phyloP scores from a whole-genome alignment of 148 eudicot genomes.

The Diospyros kaki region DNA sequence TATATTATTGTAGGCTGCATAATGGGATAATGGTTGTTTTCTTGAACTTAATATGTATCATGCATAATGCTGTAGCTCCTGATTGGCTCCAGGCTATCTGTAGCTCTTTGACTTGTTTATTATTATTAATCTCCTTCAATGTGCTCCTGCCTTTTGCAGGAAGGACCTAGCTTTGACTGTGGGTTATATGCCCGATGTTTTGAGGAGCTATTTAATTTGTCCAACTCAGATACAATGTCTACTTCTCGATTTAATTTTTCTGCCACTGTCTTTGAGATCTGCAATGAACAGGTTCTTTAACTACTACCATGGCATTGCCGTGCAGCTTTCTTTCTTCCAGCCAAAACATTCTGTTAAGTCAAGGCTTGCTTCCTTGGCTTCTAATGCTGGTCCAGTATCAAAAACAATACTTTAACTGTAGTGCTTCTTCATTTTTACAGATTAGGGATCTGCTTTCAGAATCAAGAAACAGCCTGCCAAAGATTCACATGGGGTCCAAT shows the following conservation, averaged over 20 bases:
- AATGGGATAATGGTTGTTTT: neutral
- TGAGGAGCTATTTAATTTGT: conserved; percentile 96
- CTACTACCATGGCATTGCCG: conserved; percentile 16
- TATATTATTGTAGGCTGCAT: too few relatives aligned
- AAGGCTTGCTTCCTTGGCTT: neutral
- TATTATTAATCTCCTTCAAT: neutral
- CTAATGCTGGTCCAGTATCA: neutral
- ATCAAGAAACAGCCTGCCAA: conserved; percentile 49
- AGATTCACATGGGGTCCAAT: conserved; percentile 65
- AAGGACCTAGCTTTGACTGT: conserved; percentile 97
- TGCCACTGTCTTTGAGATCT: conserved; percentile 68
- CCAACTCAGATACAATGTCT: conserved; percentile 76
- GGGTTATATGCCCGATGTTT: conserved; percentile 93
- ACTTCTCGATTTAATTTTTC: conserved; percentile 74
- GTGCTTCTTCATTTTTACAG: conserved; percentile 29
- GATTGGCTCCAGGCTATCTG: neutral
- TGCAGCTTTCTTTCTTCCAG: neutral
- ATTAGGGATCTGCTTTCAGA: conserved; percentile 71
- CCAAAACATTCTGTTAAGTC: neutral
- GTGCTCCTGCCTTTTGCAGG: conserved; percentile 48
- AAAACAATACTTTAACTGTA: conserved; percentile 9
- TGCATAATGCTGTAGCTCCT: neutral
- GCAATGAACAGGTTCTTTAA: conserved; percentile 79
- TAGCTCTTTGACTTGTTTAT: neutral
- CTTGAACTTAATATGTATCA: neutral